Evolutionary conservation across 2,329 filamentous ascomycete species (phyloP).

Genomic region (Pseudogymnoascus sp.): DNA sequence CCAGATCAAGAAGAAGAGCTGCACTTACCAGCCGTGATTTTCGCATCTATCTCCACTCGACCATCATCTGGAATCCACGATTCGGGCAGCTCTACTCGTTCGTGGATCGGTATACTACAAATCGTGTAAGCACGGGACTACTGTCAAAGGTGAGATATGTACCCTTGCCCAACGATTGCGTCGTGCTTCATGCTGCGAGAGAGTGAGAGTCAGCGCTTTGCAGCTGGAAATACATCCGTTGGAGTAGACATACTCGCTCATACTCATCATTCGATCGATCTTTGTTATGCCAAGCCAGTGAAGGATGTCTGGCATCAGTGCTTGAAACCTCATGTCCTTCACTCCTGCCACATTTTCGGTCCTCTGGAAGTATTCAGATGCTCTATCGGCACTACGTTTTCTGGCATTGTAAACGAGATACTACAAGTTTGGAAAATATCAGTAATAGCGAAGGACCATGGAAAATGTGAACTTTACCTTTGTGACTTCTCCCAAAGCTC

Average conservation of each 20-base stretch:
- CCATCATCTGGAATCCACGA: constrained; percentile 92
- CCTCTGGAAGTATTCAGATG: constrained; percentile 90
- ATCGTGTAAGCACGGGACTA: constrained; percentile 1
- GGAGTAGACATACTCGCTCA: constrained; percentile 62
- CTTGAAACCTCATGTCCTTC: constrained; percentile 96
- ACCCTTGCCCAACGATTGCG: constrained; percentile 78
- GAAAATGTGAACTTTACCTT: constrained; percentile 53
- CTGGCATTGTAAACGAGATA: constrained; percentile 67
- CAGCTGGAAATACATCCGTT: not conserved
- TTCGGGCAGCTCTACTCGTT: constrained; percentile 86
- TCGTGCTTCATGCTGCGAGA: constrained; percentile 76
- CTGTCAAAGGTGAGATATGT: constrained; percentile 15
- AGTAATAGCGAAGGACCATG: not conserved
- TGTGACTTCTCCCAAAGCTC: constrained; percentile 89
- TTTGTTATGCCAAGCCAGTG: constrained; percentile 98
- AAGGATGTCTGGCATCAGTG: constrained; percentile 93
- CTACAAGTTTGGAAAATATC: constrained; percentile 24
- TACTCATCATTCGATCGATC: constrained; percentile 96
- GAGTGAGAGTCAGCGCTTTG: constrained; percentile 7
- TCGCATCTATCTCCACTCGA: constrained; percentile 96
- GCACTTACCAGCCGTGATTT: constrained; percentile 81
- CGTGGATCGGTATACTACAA: constrained; percentile 72
- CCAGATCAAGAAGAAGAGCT: not conserved
- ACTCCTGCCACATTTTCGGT: constrained; percentile 99
- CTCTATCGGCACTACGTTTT: constrained; percentile 71